These are phyloP conservation scores for Trichoderma koningii DNA, from an alignment of 2,329 filamentous ascomycete genomes.

Conservation along the genomic window DNA sequence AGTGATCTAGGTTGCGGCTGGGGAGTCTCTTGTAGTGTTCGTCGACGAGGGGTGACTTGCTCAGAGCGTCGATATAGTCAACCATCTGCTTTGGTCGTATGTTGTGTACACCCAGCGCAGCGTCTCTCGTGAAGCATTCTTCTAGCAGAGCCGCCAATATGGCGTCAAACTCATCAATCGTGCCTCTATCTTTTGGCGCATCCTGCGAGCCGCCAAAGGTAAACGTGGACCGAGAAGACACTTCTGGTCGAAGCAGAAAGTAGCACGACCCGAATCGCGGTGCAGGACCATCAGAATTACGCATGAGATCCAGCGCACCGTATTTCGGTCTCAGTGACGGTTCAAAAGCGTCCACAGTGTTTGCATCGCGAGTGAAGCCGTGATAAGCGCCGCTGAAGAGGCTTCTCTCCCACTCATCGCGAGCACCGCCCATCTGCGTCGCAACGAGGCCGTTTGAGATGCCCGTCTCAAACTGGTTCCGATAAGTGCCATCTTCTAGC, in stretches of 20 bases:
- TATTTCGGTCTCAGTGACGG: conserved; percentile 29
- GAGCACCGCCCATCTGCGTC: conserved; percentile 20
- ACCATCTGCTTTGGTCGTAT: conserved; percentile 27
- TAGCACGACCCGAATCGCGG: conserved; percentile 32
- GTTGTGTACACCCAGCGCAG: conserved; percentile 27
- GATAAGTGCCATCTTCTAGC: conserved; percentile 28
- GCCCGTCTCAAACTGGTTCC: conserved; percentile 31
- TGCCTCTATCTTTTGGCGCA: conserved; percentile 28
- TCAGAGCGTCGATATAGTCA: conserved; percentile 19
- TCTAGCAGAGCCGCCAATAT: conserved; percentile 30
- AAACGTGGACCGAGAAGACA: conserved; percentile 28
- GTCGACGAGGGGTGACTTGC: conserved; percentile 5
- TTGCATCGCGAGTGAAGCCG: background rate
- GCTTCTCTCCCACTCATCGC: conserved; percentile 28
- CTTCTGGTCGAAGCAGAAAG: conserved; percentile 28
- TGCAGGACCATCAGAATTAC: conserved; percentile 29
- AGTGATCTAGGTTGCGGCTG: conserved; percentile 31
- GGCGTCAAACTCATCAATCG: conserved; percentile 29
- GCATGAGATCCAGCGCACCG: conserved; percentile 31
- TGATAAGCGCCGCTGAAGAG: conserved; percentile 26
- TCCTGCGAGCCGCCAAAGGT: conserved; percentile 31
- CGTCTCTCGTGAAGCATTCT: conserved; percentile 31
- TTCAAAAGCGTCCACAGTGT: background rate
- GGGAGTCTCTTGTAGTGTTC: background rate
- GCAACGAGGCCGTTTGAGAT: conserved; percentile 32